A percentile compares a stretch with the other conserved stretches of the same genome.
These are phyloP conservation scores for Phalaenopsis equestris DNA, from an alignment of 106 monocot genomes.

Conservation along the genomic window DNA sequence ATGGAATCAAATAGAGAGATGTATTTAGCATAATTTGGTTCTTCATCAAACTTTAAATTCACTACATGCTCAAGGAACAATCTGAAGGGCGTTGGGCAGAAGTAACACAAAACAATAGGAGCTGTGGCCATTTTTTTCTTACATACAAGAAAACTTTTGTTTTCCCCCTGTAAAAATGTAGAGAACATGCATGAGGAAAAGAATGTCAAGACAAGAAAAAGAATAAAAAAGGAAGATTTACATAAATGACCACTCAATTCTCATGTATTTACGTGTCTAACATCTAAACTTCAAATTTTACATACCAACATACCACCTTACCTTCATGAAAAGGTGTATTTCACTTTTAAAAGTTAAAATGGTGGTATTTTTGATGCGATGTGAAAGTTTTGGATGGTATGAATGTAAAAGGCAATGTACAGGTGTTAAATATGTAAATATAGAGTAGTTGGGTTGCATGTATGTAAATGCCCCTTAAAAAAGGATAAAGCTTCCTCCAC, in stretches of 20 bases:
- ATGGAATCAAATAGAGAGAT: slow-evolving; percentile 84
- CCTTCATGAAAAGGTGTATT: too few species aligned
- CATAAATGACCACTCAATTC: too few species aligned
- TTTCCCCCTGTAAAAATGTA: slow-evolving; percentile 64
- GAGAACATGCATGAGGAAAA: background rate
- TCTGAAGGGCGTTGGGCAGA: slow-evolving; percentile 69
- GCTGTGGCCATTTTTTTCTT: slow-evolving; percentile 97
- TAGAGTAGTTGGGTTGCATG: too few species aligned
- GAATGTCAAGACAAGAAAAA: background rate
- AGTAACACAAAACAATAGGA: slow-evolving; percentile 62
- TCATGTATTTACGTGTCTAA: too few species aligned
- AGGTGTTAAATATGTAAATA: too few species aligned
- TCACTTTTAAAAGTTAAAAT: too few species aligned
- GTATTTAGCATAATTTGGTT: slow-evolving; percentile 83
- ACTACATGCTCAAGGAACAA: slow-evolving; percentile 77
- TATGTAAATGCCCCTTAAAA: too few species aligned
- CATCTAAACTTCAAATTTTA: too few species aligned
- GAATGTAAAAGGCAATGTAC: too few species aligned
- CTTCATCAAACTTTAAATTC: slow-evolving; percentile 91
- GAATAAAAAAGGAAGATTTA: background rate
- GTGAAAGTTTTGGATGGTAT: too few species aligned
- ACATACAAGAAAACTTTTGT: slow-evolving; percentile 90
- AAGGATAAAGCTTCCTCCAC: background rate
- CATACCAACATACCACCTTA: too few species aligned
- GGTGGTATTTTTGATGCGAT: too few species aligned